Conservation (phyloP, 139 green algal species). For the Auxenochlorella pyrenoidosa region DNA sequence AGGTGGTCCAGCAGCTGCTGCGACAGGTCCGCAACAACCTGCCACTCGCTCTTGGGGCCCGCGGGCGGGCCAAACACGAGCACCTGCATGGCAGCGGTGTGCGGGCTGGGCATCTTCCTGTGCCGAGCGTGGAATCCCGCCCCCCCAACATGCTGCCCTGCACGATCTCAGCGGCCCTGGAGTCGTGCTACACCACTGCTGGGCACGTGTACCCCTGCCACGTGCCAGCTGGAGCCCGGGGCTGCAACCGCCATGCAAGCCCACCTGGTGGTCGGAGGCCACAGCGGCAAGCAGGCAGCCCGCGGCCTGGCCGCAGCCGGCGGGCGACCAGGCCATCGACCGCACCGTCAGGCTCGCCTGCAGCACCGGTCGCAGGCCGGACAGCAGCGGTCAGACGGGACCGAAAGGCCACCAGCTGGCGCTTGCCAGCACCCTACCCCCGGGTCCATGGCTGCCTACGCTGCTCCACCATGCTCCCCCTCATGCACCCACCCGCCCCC, state of each 20-base stretch:
- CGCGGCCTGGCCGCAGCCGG: neutral
- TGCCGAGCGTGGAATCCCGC: too few relatives aligned
- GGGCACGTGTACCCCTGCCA: too few relatives aligned
- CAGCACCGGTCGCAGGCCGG: neutral
- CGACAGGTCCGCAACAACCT: constrained; percentile 36
- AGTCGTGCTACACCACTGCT: too few relatives aligned
- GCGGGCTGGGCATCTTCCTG: neutral
- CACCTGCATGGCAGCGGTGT: constrained; percentile 33
- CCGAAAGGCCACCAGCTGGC: too few relatives aligned
- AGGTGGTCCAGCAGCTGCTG: constrained; percentile 39
- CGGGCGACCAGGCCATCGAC: constrained; percentile 46
- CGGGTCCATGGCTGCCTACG: too few relatives aligned
- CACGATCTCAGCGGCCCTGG: too few relatives aligned
- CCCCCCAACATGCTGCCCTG: too few relatives aligned
- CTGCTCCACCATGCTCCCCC: too few relatives aligned
- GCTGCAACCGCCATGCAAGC: neutral
- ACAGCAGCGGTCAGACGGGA: too few relatives aligned
- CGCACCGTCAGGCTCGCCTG: neutral
- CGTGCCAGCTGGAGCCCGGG: too few relatives aligned
- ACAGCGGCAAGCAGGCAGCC: constrained; percentile 56
- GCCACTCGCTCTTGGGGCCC: constrained; percentile 43
- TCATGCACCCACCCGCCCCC: too few relatives aligned
- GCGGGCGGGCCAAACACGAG: constrained; percentile 50
- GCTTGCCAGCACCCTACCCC: too few relatives aligned
- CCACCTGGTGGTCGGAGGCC: constrained; percentile 46